These are phyloP conservation scores for Phoenix dactylifera DNA, from an alignment of 176 grass and related monocot genomes.

Conservation along the genomic window DNA sequence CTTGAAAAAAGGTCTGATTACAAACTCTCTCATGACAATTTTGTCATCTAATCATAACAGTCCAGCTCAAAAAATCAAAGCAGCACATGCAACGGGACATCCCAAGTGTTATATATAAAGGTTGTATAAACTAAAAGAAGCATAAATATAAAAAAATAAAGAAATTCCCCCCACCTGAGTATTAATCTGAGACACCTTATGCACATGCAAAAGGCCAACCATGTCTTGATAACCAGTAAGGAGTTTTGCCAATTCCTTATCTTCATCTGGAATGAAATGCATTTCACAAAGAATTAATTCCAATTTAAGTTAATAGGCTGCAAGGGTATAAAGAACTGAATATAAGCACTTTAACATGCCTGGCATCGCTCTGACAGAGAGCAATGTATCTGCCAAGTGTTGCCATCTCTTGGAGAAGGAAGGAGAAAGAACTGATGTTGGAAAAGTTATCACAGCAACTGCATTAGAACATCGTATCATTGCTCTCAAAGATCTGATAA, in stretches of 20 bases:
- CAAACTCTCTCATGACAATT: too few relatives aligned
- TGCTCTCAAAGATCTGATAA: slow-evolving; percentile 70
- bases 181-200: slow-evolving; percentile 78
- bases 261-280: slow-evolving; percentile 46
- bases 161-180: slow-evolving; percentile 46
- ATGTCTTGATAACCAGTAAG: slow-evolving; percentile 88
- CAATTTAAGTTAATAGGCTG: too few relatives aligned
- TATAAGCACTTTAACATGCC: slow-evolving; percentile 21
- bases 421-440: slow-evolving; percentile 41
- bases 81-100: too few relatives aligned
- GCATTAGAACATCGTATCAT: slow-evolving; percentile 52
- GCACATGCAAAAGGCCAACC: slow-evolving; percentile 85
- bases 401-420: slow-evolving; percentile 90
- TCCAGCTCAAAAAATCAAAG: too few relatives aligned
- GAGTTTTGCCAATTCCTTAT: slow-evolving; percentile 76
- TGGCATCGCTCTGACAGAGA: slow-evolving; percentile 82
- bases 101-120: too few relatives aligned
- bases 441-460: slow-evolving; percentile 76
- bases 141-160: neutral
- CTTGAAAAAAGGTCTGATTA: too few relatives aligned
- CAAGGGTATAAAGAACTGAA: too few relatives aligned
- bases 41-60: too few relatives aligned
- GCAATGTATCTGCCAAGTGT: slow-evolving; percentile 78
- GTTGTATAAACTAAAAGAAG: too few relatives aligned
- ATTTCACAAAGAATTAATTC: too few relatives aligned